Conservation (phyloP, 2,329 filamentous ascomycete genomes). For the Monosporascus sp. region DNA sequence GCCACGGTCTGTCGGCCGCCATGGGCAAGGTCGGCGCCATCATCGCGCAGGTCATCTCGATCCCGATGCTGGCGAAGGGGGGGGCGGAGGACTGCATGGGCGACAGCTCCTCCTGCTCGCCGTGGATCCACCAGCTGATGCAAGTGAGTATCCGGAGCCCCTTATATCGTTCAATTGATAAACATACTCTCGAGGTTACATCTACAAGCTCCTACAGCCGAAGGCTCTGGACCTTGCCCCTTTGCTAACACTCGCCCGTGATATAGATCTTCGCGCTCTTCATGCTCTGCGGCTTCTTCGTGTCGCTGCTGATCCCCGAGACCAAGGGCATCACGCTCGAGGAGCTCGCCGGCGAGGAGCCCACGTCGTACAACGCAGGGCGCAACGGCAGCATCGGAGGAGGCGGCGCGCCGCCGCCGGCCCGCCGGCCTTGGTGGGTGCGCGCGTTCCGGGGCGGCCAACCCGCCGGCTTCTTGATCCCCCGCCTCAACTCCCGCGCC, state of each 20-base stretch:
- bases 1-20: constrained; percentile 61
- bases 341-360: constrained; percentile 61
- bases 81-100: constrained; percentile 44
- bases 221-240: neutral
- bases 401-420: constrained; percentile 19
- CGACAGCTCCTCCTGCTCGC: constrained; percentile 42
- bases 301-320: constrained; percentile 69
- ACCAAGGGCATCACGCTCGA: constrained; percentile 72
- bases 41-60: constrained; percentile 60
- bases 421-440: constrained; percentile 28
- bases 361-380: constrained; percentile 51
- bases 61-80: constrained; percentile 56
- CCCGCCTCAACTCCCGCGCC: constrained; percentile 22
- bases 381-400: constrained; percentile 42
- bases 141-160: constrained; percentile 28
- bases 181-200: too few species aligned
- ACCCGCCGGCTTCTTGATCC: constrained; percentile 46
- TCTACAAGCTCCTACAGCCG: neutral
- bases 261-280: constrained; percentile 65
- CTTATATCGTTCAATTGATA: too few species aligned
- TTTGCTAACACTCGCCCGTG: neutral
- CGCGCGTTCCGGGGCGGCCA: constrained; percentile 46
- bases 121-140: constrained; percentile 68
- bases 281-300: constrained; percentile 68
- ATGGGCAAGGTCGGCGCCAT: constrained; percentile 65